phyloP scores from a whole-genome alignment of 495 filamentous ascomycete species.

The Niebla homalea region DNA sequence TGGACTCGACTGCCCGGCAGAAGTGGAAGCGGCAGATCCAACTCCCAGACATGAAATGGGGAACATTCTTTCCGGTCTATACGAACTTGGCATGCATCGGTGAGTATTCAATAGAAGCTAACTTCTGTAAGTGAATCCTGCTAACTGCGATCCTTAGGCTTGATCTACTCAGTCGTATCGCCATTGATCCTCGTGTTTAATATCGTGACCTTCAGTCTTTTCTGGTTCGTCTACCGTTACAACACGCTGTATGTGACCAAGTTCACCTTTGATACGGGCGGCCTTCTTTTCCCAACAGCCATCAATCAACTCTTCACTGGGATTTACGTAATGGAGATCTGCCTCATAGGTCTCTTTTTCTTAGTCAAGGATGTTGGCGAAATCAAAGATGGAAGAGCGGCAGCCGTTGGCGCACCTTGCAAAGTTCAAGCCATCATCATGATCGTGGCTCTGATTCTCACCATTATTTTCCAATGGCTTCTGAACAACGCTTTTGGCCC shows the following conservation, averaged over 20 bases:
- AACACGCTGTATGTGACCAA: conserved; percentile 93
- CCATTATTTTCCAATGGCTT: conserved; percentile 65
- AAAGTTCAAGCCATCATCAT: conserved; percentile 80
- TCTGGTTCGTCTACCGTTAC: conserved; percentile 95
- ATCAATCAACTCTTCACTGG: conserved; percentile 96
- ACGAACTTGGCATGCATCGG: conserved; percentile 91
- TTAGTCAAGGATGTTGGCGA: conserved; percentile 45
- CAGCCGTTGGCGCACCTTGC: conserved; percentile 43
- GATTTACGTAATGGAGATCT: conserved; percentile 88
- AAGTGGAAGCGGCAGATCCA: conserved; percentile 80
- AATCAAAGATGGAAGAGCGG: conserved; percentile 14
- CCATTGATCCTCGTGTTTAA: conserved; percentile 90
- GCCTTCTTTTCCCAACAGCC: conserved; percentile 79
- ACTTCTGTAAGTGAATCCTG: background rate
- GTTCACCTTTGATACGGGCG: conserved; percentile 83
- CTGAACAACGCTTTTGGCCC: conserved; percentile 80
- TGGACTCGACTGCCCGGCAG: conserved; percentile 77
- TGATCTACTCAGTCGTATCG: conserved; percentile 84
- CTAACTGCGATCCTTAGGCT: conserved; percentile 27
- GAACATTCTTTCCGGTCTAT: conserved; percentile 87
- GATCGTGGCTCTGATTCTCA: conserved; percentile 59
- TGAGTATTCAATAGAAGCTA: conserved; percentile 19
- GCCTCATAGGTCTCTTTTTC: conserved; percentile 84
- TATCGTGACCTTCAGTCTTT: conserved; percentile 81
- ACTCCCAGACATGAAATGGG: conserved; percentile 73